Evolutionary conservation across 2,329 filamentous ascomycete species (phyloP), one percentile per base, ranked within the genome.

Genomic region (Colletotrichum sp.): DNA sequence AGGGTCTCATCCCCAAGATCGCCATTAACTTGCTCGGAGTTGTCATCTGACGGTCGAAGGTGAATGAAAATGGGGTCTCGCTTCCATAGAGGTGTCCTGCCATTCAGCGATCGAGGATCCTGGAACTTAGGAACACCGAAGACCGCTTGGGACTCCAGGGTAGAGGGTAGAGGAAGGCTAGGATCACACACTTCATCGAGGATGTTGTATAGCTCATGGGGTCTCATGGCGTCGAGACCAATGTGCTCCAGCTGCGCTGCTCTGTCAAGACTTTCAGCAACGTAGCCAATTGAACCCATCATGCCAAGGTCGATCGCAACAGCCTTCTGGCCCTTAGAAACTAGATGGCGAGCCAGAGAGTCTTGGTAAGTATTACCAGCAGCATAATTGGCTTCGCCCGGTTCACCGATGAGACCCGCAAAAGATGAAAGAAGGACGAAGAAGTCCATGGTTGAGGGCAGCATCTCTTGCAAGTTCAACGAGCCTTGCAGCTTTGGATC

Each of bases 401-500:
- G 71, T 15, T 80, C 76, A 13, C 83, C 85, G 15, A 70, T 8
- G 83, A 73, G 18, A 79, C 81, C 9, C 80, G 79, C 15, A 81
- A 75, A 18, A 82, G 85, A 8, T 81, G 82, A 34, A 83, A 79
- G 52, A 71, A 84, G 71, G 63, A 85, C 79, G 77, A 85, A 87
- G 79, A 85, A 85, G 72, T 85, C 84, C 3, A 84, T 44, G 8
- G 34, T 12, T 3, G 8, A 39, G 15, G 21, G 82, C 5, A 71
- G 71, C 4, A 80, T 76, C 3, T 82, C 65, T 75, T 88, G 84
- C 1, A 88, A 80, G 68, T 87, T 87, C 81, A 81, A 84, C 74
- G 85, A 85, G 12, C 84, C 85, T 16, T 79, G 59, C 2, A 86
- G 80, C 78, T 88, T 88, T 68, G 90, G 89, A 0, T 76, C 79